Evolutionary conservation across 1,139 yeast genomes (phyloP).

Genomic region (Yamadazyma triangularis): DNA sequence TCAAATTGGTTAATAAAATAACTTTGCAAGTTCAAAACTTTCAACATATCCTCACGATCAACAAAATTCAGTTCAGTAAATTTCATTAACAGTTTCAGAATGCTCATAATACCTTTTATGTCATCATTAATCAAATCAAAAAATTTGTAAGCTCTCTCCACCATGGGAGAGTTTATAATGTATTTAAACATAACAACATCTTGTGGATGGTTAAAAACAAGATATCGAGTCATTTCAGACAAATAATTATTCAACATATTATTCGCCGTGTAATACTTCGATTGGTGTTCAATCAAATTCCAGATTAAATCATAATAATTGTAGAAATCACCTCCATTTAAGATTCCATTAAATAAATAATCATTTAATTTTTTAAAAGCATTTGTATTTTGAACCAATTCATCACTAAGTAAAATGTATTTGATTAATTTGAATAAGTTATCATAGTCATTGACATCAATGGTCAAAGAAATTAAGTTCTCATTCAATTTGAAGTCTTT

Average conservation of each 20-base stretch:
- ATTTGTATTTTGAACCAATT: constrained; percentile 26
- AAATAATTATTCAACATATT: constrained; percentile 26
- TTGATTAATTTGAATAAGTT: constrained; percentile 35
- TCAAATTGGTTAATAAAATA: constrained; percentile 46
- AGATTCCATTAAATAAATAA: constrained; percentile 30
- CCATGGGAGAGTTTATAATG: constrained; percentile 26
- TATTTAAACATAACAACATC: constrained; percentile 3
- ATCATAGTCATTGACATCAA: constrained; percentile 35
- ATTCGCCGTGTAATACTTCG: constrained; percentile 21
- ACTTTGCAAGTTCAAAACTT: constrained; percentile 30
- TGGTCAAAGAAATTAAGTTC: constrained; percentile 24
- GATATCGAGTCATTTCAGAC: constrained; percentile 21
- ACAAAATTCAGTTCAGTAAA: constrained; percentile 9
- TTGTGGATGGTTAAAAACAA: constrained; percentile 2
- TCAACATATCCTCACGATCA: constrained; percentile 10
- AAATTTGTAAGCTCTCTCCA: constrained; percentile 21
- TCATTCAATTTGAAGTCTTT: constrained; percentile 31
- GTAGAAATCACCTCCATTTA: constrained; percentile 17
- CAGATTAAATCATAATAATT: constrained; percentile 32
- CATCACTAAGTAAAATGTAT: constrained; percentile 31
- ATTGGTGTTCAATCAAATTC: constrained; percentile 33
- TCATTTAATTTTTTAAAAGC: constrained; percentile 27
- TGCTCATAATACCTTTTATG: constrained; percentile 28
- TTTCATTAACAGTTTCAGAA: constrained; percentile 22
- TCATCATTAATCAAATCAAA: constrained; percentile 32